These are phyloP conservation scores for Physcomitrium patens DNA, from an alignment of 225 moss, liverwort and hornwort genomes.

Conservation along the genomic window DNA sequence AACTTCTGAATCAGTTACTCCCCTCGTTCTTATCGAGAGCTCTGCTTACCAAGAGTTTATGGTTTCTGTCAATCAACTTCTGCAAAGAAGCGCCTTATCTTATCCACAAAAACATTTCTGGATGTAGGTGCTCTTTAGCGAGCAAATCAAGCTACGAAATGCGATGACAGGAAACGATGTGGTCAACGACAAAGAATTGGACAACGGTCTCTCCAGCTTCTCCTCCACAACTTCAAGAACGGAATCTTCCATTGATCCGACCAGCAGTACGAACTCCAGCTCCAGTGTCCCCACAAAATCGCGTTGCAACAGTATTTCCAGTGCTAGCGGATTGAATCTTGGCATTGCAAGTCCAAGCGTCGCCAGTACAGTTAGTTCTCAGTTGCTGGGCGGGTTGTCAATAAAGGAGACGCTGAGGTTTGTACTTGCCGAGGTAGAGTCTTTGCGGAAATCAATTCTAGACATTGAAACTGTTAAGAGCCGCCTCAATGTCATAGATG, in stretches of 20 bases:
- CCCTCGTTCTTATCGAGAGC: not conserved
- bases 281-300: constrained; percentile 35
- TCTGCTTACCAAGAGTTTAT: not conserved
- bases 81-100: not conserved
- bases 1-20: too few relatives aligned
- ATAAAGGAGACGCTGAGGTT: constrained; percentile 44
- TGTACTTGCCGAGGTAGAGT: constrained; percentile 43
- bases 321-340: constrained; percentile 36
- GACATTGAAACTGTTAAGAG: constrained; percentile 48
- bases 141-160: constrained; percentile 57
- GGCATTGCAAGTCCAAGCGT: constrained; percentile 25
- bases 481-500: constrained; percentile 39
- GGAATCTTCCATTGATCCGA: constrained; percentile 37
- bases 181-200: constrained; percentile 46
- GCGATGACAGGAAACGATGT: constrained; percentile 55
- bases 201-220: constrained; percentile 35
- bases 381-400: constrained; percentile 41
- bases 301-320: constrained; percentile 34
- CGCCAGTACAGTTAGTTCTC: constrained; percentile 42
- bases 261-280: constrained; percentile 28
- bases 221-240: constrained; percentile 43
- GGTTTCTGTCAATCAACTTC: not conserved
- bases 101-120: constrained; percentile 4
- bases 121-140: constrained; percentile 50
- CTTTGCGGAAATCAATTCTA: constrained; percentile 40